A percentile compares a stretch with the other conserved stretches of the same genome.
Conservation (phyloP, 1,284 basidiomycete species). For the Ceratobasidium sp. region DNA sequence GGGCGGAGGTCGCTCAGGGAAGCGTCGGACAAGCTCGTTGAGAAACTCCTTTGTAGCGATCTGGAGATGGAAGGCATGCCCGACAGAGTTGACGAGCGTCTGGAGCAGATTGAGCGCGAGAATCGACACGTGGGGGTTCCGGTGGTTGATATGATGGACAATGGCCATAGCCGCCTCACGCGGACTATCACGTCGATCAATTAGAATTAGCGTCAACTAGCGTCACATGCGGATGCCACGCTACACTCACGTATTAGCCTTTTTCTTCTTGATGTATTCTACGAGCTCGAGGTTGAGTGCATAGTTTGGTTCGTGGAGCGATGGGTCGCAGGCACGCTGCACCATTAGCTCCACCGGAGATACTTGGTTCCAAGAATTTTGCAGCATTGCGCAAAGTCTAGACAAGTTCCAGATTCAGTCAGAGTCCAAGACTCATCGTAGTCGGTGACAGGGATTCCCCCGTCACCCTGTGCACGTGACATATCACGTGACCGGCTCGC, state of each 20-base stretch:
- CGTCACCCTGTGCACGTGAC: conserved; percentile 19
- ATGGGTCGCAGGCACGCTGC: conserved; percentile 88
- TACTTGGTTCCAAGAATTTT: conserved; percentile 47
- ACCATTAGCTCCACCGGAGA: conserved; percentile 74
- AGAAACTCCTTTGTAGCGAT: conserved; percentile 99
- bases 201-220: conserved; percentile 33
- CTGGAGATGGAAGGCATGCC: conserved; percentile 96
- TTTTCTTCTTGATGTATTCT: conserved; percentile 92
- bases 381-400: conserved; percentile 38
- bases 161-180: conserved; percentile 88
- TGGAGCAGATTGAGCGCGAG: conserved; percentile 87
- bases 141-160: conserved; percentile 83
- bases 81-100: conserved; percentile 93
- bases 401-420: conserved; percentile 20
- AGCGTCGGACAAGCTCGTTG: conserved; percentile 96
- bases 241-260: conserved; percentile 87
- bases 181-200: conserved; percentile 59
- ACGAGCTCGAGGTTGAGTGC: conserved; percentile 92
- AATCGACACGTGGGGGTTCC: conserved; percentile 88
- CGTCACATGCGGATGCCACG: background rate
- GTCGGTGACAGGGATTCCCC: conserved; percentile 24
- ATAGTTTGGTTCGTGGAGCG: conserved; percentile 88
- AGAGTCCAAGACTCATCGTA: background rate
- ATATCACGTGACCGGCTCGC: conserved; percentile 27
- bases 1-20: conserved; percentile 96